Evolutionary conservation across 345 rosid genomes (phyloP).

Genomic region (Populus nigra): DNA sequence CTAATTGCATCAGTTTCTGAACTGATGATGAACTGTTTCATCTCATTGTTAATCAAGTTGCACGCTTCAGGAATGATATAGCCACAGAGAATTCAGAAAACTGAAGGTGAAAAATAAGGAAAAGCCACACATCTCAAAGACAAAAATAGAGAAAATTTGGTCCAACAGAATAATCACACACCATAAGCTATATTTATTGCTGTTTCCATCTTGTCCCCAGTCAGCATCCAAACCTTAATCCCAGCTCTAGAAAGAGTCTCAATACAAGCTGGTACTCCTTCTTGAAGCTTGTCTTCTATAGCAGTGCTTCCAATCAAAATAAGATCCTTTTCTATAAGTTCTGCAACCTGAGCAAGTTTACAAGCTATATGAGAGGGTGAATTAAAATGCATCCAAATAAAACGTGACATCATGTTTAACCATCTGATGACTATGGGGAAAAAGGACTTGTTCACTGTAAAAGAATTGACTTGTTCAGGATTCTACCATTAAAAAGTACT

Average conservation of each 20-base stretch:
- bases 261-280: slow-evolving; percentile 95
- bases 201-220: slow-evolving; percentile 99
- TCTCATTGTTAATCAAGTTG: slow-evolving; percentile 90
- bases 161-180: slow-evolving; percentile 26
- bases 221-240: slow-evolving; percentile 96
- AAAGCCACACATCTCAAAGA: slow-evolving; percentile 11
- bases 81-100: slow-evolving; percentile 21
- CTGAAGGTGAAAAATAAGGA: slow-evolving; percentile 3
- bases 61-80: slow-evolving; percentile 67
- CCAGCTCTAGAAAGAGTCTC: slow-evolving; percentile 98
- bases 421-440: not conserved
- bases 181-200: slow-evolving; percentile 99
- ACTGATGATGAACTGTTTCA: slow-evolving; percentile 92
- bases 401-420: not conserved
- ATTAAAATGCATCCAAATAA: not conserved
- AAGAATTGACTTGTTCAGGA: not conserved
- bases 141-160: not conserved
- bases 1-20: slow-evolving; percentile 89
- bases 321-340: slow-evolving; percentile 90
- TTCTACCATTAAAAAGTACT: not conserved
- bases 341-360: slow-evolving; percentile 71
- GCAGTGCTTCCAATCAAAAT: slow-evolving; percentile 91
- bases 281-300: slow-evolving; percentile 99
- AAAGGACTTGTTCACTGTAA: not conserved
- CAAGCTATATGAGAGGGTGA: slow-evolving; percentile 10